Conservation (phyloP, 352 stramenopile species). For the Phytophthora syringae region DNA sequence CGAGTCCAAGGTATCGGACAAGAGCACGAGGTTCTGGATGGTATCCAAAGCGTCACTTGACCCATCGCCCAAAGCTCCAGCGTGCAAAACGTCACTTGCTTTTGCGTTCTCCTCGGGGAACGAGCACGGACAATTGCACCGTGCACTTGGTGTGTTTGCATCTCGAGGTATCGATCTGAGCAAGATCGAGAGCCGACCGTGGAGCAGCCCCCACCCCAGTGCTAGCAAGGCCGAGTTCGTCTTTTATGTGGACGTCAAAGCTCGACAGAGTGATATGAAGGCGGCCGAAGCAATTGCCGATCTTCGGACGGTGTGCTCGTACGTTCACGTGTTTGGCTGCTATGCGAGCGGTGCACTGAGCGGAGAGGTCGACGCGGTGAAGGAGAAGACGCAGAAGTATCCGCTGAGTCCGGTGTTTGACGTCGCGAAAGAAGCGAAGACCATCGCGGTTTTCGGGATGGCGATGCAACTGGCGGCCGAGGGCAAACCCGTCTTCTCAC, state of each 20-base stretch:
- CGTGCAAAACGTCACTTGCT: slow-evolving; percentile 75
- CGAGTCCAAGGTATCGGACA: slow-evolving; percentile 36
- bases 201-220: slow-evolving; percentile 28
- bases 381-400: slow-evolving; percentile 59
- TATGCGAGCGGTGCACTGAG: slow-evolving; percentile 60
- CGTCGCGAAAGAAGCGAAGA: slow-evolving; percentile 88
- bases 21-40: slow-evolving; percentile 90
- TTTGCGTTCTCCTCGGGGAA: slow-evolving; percentile 78
- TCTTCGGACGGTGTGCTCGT: slow-evolving; percentile 77
- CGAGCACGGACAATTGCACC: slow-evolving; percentile 62
- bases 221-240: slow-evolving; percentile 62
- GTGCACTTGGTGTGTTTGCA: slow-evolving; percentile 66
- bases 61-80: slow-evolving; percentile 19
- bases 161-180: slow-evolving; percentile 65
- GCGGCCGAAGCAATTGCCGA: slow-evolving; percentile 77
- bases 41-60: slow-evolving; percentile 60
- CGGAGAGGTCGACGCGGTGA: neutral
- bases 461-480: slow-evolving; percentile 96
- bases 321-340: slow-evolving; percentile 85
- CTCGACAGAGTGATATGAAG: slow-evolving; percentile 59
- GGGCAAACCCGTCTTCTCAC: slow-evolving; percentile 88
- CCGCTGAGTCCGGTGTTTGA: slow-evolving; percentile 82
- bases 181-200: slow-evolving; percentile 78
- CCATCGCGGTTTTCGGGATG: slow-evolving; percentile 92
- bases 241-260: slow-evolving; percentile 78